Percentiles rank a stretch among this genome's conserved stretches.
Conservation (phyloP, 148 eudicot species). For the Gaultheria prostrata region DNA sequence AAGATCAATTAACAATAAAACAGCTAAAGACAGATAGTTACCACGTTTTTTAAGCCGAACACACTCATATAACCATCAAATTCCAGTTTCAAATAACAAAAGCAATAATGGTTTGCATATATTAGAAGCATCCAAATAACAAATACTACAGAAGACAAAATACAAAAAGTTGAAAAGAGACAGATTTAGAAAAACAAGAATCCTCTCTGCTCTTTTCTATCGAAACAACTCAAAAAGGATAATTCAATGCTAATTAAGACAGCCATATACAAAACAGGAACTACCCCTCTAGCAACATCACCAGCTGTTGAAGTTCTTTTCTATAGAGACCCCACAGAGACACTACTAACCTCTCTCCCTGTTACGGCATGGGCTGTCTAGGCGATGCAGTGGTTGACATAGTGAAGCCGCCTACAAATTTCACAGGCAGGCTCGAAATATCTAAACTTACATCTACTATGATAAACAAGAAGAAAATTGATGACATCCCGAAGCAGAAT, state of each 20-base stretch:
- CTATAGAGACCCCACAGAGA: slow-evolving; percentile 9
- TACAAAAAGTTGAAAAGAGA: neutral
- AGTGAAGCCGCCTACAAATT: slow-evolving; percentile 26
- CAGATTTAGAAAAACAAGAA: slow-evolving; percentile 37
- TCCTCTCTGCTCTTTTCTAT: slow-evolving; percentile 16
- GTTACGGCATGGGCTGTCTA: slow-evolving; percentile 13
- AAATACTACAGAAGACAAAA: neutral
- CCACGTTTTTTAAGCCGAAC: neutral
- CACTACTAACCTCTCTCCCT: neutral
- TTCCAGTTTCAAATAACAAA: neutral
- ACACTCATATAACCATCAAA: neutral
- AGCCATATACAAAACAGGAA: slow-evolving; percentile 18
- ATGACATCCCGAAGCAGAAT: slow-evolving; percentile 29
- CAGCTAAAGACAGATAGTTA: too few relatives aligned
- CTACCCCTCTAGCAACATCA: slow-evolving; percentile 21
- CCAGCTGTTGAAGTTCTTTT: slow-evolving; percentile 27
- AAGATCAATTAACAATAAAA: neutral
- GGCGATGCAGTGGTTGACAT: slow-evolving; percentile 33
- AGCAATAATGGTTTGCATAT: neutral
- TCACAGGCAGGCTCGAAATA: slow-evolving; percentile 40
- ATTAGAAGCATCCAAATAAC: neutral
- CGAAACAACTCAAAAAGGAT: slow-evolving; percentile 18
- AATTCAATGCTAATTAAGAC: slow-evolving; percentile 17
- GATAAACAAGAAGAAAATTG: slow-evolving; percentile 28
- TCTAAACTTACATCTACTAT: slow-evolving; percentile 31